These are phyloP conservation scores for Backusella sp. DNA, from an alignment of 192 early-diverging fungal genomes.

Conservation along the genomic window DNA sequence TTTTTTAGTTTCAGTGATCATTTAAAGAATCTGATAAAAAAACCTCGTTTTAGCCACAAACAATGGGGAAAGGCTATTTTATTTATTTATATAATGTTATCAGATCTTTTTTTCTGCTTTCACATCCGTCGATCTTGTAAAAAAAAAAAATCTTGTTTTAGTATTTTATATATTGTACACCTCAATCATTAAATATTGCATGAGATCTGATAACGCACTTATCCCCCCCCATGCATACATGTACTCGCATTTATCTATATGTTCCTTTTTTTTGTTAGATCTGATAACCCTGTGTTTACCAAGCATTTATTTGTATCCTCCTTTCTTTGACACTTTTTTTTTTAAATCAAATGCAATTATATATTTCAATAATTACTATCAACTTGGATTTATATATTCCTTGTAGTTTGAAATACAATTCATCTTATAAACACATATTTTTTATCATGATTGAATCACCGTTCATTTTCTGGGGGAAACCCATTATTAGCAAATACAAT, in stretches of 20 bases:
- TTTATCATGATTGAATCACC: too few species aligned
- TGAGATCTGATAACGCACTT: not conserved
- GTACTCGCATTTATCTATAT: not conserved
- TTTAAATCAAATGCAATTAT: not conserved
- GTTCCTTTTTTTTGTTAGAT: not conserved
- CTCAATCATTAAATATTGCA: not conserved
- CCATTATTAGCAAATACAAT: too few species aligned
- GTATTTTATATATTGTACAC: not conserved
- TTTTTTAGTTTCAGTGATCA: not conserved
- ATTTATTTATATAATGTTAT: not conserved
- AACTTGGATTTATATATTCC: not conserved
- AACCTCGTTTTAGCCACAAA: not conserved
- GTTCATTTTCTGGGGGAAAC: too few species aligned
- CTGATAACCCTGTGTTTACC: not conserved
- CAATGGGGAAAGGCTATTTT: not conserved
- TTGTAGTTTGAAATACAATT: not conserved
- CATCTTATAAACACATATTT: not conserved
- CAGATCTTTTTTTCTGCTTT: not conserved
- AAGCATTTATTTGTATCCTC: not conserved
- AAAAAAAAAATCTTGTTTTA: not conserved
- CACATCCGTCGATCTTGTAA: not conserved
- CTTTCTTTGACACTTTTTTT: not conserved
- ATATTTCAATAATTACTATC: not conserved
- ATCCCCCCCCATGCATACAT: not conserved
- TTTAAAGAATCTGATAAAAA: not conserved